These are phyloP conservation scores for Blastobotrys parvus DNA, from an alignment of 805 yeast species.

Conservation along the genomic window DNA sequence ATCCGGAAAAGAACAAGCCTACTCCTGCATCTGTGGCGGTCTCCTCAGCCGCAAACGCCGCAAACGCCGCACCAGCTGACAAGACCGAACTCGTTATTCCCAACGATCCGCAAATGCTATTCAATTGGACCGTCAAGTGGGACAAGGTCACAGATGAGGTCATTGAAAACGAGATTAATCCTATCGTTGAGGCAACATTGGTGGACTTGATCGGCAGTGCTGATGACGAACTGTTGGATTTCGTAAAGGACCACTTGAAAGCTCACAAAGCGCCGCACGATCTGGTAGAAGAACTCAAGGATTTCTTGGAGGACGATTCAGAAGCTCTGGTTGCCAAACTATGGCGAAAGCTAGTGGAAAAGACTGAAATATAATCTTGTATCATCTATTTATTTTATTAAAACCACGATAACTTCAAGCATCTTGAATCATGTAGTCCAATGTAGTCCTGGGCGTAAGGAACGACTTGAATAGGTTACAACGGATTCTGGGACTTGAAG, in stretches of 20 bases:
- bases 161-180: conserved; percentile 16
- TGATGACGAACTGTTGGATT: conserved; percentile 27
- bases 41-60: too few species aligned
- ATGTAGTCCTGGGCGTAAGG: too few species aligned
- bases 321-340: conserved; percentile 19
- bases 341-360: conserved; percentile 20
- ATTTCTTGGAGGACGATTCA: conserved; percentile 39
- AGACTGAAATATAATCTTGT: conserved; percentile 13
- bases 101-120: conserved; percentile 8
- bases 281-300: conserved; percentile 23
- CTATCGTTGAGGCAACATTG: conserved; percentile 18
- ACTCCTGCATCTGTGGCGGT: not conserved
- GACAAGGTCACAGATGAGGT: conserved; percentile 15
- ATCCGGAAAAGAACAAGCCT: conserved; percentile 2
- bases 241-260: conserved; percentile 20
- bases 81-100: not conserved
- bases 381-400: not conserved
- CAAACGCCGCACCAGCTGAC: too few species aligned
- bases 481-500: conserved; percentile 5
- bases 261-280: conserved; percentile 19
- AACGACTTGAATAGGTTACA: too few species aligned
- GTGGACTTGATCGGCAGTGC: conserved; percentile 26
- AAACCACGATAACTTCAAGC: not conserved
- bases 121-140: conserved; percentile 21
- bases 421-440: conserved; percentile 4